Evolutionary conservation across 1,139 yeast genomes (phyloP).

Genomic region (Yarrowia galli): DNA sequence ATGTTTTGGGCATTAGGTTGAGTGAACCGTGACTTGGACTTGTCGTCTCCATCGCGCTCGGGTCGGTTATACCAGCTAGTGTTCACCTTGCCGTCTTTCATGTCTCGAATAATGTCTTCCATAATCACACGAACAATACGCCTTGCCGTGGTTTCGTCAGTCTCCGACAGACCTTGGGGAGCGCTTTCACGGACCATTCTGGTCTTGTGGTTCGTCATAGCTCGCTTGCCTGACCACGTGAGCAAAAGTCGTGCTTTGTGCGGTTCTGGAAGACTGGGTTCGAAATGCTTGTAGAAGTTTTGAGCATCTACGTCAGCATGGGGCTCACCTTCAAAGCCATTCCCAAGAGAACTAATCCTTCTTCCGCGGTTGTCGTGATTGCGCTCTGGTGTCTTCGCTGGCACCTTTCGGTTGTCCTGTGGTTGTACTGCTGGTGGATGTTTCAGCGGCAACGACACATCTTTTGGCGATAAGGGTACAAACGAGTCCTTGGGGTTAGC

Average conservation of each 20-base stretch:
- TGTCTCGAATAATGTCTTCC: slow-evolving; percentile 67
- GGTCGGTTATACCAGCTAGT: slow-evolving; percentile 70
- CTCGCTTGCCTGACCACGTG: slow-evolving; percentile 71
- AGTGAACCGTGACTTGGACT: slow-evolving; percentile 46
- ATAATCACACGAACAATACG: slow-evolving; percentile 64
- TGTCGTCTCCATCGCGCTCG: slow-evolving; percentile 42
- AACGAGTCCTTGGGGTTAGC: neutral
- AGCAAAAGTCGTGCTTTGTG: slow-evolving; percentile 74
- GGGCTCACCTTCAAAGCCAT: slow-evolving; percentile 72
- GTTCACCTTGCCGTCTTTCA: slow-evolving; percentile 64
- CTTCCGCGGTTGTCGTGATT: slow-evolving; percentile 62
- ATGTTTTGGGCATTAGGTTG: slow-evolving; percentile 66
- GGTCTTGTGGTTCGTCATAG: slow-evolving; percentile 52
- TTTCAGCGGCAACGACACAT: slow-evolving; percentile 14
- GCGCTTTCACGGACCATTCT: slow-evolving; percentile 46
- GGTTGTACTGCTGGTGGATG: slow-evolving; percentile 2
- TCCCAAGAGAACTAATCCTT: slow-evolving; percentile 76
- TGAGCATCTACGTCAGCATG: slow-evolving; percentile 65
- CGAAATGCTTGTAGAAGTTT: slow-evolving; percentile 70
- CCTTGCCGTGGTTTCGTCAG: slow-evolving; percentile 47
- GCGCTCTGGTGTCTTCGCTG: slow-evolving; percentile 43
- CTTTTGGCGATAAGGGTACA: neutral
- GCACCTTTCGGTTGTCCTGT: slow-evolving; percentile 11
- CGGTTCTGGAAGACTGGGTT: slow-evolving; percentile 70
- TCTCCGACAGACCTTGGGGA: slow-evolving; percentile 38